These are phyloP conservation scores for Plasmodium billcollinsi DNA, from an alignment of 169 alveolate genomes.

Conservation along the genomic window DNA sequence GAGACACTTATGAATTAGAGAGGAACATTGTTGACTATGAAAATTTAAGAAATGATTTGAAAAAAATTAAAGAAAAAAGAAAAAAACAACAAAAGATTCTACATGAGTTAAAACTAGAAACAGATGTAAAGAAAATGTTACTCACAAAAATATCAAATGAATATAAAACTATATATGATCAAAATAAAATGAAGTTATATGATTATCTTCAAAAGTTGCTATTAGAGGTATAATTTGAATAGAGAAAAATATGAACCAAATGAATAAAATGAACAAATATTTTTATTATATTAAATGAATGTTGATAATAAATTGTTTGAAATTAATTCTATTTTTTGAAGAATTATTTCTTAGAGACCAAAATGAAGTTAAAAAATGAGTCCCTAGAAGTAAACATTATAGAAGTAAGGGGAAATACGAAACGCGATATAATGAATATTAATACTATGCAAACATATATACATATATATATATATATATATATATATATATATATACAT, in stretches of 20 bases:
- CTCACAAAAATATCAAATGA: conserved; percentile 27
- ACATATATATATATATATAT: too few species aligned
- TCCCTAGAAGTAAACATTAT: conserved; percentile 36
- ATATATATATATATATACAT: neutral
- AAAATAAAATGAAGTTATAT: conserved; percentile 30
- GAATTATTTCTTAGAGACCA: conserved; percentile 69
- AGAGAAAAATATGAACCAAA: neutral
- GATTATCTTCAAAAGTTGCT: conserved; percentile 24
- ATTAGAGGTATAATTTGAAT: conserved; percentile 29
- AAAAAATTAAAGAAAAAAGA: conserved; percentile 65
- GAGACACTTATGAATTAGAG: conserved; percentile 23
- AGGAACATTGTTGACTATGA: conserved; percentile 46
- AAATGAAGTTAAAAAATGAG: conserved; percentile 46
- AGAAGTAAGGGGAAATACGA: neutral
- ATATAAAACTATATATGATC: conserved; percentile 18
- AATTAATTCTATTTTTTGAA: neutral
- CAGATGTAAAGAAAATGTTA: conserved; percentile 51
- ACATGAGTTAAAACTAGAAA: conserved; percentile 44
- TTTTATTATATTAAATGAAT: neutral
- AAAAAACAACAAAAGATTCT: conserved; percentile 56
- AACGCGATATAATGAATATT: neutral
- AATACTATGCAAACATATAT: too few species aligned
- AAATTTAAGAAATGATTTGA: conserved; percentile 26
- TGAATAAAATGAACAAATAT: neutral
- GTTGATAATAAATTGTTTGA: neutral